phyloP scores from a whole-genome alignment of 2,329 filamentous ascomycete genomes.

The Apiospora koreana region DNA sequence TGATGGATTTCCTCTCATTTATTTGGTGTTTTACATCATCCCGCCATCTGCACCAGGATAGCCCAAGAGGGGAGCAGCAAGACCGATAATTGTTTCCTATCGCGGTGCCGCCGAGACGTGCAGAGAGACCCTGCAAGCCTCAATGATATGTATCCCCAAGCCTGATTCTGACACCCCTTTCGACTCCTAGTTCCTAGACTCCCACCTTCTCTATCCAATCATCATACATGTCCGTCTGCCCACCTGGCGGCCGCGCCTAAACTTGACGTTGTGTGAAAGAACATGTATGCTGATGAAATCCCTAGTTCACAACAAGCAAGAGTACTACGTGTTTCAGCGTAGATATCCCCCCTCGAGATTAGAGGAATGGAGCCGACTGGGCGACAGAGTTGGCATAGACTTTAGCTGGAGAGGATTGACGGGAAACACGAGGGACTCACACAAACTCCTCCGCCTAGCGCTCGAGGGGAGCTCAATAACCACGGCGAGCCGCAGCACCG shows the following conservation, averaged over 20 bases:
- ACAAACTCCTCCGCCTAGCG: slow-evolving; percentile 48
- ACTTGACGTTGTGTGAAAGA: background rate
- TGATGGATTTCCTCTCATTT: background rate
- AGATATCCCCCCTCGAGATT: slow-evolving; percentile 28
- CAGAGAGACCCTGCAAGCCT: no score
- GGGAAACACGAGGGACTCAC: slow-evolving; percentile 46
- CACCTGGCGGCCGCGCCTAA: background rate
- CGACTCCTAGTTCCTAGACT: background rate
- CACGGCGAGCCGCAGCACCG: slow-evolving; percentile 27
- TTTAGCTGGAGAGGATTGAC: slow-evolving; percentile 43
- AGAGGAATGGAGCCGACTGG: slow-evolving; percentile 29
- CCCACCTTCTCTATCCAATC: background rate
- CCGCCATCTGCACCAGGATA: background rate
- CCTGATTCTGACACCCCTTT: background rate
- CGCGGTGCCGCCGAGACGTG: no score
- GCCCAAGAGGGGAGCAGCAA: no score
- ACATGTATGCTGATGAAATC: background rate
- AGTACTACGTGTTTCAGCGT: slow-evolving; percentile 35
- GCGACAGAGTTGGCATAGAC: slow-evolving; percentile 37
- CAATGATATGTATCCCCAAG: background rate
- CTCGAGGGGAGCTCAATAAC: slow-evolving; percentile 29
- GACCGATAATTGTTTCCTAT: no score
- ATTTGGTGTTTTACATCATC: background rate
- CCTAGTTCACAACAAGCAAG: slow-evolving; percentile 37
- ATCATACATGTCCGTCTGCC: background rate